A percentile compares a stretch with the other conserved stretches of the same genome.
Evolutionary conservation across 257 asterid species (phyloP).

Genomic region (Gynochthodes officinalis): DNA sequence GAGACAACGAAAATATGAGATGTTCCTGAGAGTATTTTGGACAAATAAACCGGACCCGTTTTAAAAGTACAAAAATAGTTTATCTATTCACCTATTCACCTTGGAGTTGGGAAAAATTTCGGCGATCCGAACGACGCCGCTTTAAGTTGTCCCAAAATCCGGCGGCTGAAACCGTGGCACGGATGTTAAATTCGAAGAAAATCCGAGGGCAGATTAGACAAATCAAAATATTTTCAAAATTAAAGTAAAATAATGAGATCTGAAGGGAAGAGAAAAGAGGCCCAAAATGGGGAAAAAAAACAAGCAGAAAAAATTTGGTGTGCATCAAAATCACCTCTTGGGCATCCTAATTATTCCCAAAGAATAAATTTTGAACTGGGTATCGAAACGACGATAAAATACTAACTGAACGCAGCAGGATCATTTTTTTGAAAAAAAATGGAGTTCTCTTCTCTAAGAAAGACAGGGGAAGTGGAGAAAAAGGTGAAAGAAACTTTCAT

Average conservation of each 20-base stretch:
- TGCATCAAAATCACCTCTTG: constrained; percentile 30
- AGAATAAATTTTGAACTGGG: constrained; percentile 1
- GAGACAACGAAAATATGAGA: background rate
- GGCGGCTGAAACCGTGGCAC: constrained; percentile 5
- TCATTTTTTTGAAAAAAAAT: constrained; percentile 17
- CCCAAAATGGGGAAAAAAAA: background rate
- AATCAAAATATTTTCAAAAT: background rate
- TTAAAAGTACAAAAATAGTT: background rate
- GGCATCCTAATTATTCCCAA: constrained; percentile 25
- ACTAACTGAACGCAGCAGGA: constrained; percentile 24
- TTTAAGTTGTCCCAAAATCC: background rate
- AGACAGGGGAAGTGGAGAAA: background rate
- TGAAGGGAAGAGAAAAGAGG: background rate
- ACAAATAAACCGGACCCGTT: background rate
- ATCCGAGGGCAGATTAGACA: constrained; percentile 1
- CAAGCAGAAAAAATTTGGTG: background rate
- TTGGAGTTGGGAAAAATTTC: background rate
- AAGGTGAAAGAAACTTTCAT: background rate
- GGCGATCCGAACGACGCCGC: constrained; percentile 6
- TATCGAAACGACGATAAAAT: constrained; percentile 30
- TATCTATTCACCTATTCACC: background rate
- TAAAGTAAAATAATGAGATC: background rate
- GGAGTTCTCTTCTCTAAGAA: background rate
- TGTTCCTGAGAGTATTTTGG: constrained; percentile 2
- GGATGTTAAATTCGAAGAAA: constrained; percentile 14